Conservation (phyloP, 768 basidiomycete species). For the Porpolomopsis calyptriformis region DNA sequence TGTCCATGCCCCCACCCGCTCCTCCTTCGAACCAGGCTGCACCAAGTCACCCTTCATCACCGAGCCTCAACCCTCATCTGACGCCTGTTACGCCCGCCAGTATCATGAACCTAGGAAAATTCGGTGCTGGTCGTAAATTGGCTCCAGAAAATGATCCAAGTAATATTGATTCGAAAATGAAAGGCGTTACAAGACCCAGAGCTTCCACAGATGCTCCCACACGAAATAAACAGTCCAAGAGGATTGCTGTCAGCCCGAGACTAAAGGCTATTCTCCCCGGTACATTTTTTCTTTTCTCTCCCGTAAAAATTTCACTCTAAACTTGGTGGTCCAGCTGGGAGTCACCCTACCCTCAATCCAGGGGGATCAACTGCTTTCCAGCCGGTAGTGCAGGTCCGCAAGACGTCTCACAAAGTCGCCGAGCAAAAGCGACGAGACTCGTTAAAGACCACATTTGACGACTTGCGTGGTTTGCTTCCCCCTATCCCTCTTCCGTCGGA, state of each 20-base stretch:
- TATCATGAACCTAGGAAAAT: constrained; percentile 78
- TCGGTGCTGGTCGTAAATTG: constrained; percentile 37
- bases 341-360: constrained; percentile 10
- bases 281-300: constrained; percentile 13
- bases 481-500: constrained; percentile 79
- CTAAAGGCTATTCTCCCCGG: constrained; percentile 70
- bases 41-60: constrained; percentile 6
- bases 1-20: constrained; percentile 83
- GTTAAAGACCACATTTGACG: constrained; percentile 88
- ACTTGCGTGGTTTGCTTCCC: constrained; percentile 72
- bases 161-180: constrained; percentile 16
- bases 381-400: constrained; percentile 37
- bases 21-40: constrained; percentile 19
- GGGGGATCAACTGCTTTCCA: constrained; percentile 8
- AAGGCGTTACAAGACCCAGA: constrained; percentile 18
- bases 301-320: neutral
- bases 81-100: constrained; percentile 84
- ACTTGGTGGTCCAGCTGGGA: constrained; percentile 14
- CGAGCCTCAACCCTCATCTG: constrained; percentile 23
- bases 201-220: constrained; percentile 13
- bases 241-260: constrained; percentile 35
- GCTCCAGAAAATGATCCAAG: constrained; percentile 13
- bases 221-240: constrained; percentile 18
- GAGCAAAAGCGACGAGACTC: constrained; percentile 97
- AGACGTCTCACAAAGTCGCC: constrained; percentile 88